These are phyloP conservation scores for Pelargonium australe DNA, from an alignment of 441 rosid species.

Conservation along the genomic window DNA sequence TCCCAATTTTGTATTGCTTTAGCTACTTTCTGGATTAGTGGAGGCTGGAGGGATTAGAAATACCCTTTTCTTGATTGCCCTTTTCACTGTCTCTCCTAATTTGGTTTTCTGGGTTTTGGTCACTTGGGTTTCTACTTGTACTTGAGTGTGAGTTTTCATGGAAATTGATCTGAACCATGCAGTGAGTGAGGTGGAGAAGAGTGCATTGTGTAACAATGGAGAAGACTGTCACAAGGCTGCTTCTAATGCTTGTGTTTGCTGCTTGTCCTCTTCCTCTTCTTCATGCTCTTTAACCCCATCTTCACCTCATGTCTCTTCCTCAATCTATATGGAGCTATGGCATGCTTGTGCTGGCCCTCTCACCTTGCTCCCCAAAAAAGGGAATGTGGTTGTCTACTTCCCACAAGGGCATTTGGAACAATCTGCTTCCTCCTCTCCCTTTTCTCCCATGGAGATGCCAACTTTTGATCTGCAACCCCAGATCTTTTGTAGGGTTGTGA, in stretches of 20 bases:
- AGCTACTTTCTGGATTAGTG: conserved; percentile 19
- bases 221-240: conserved; percentile 29
- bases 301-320: conserved; percentile 40
- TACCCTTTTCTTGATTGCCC: conserved; percentile 24
- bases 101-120: conserved; percentile 2
- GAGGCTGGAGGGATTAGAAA: background rate
- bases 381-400: conserved; percentile 73
- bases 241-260: conserved; percentile 29
- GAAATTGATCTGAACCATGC: conserved; percentile 86
- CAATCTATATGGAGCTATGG: conserved; percentile 78
- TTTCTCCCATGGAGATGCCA: conserved; percentile 47
- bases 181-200: conserved; percentile 45
- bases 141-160: conserved; percentile 51
- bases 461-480: conserved; percentile 59
- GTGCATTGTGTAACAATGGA: conserved; percentile 35
- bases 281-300: conserved; percentile 54
- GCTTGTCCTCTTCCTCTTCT: conserved; percentile 52
- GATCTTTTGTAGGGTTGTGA: conserved; percentile 65
- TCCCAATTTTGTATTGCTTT: conserved; percentile 21
- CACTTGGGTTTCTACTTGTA: conserved; percentile 22
- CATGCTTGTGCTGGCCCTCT: conserved; percentile 97
- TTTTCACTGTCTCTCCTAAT: conserved; percentile 6
- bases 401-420: conserved; percentile 90
- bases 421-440: conserved; percentile 39
- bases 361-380: conserved; percentile 69